Conservation (phyloP, 2,329 filamentous ascomycete species). For the Tolypocladium nubicola region DNA sequence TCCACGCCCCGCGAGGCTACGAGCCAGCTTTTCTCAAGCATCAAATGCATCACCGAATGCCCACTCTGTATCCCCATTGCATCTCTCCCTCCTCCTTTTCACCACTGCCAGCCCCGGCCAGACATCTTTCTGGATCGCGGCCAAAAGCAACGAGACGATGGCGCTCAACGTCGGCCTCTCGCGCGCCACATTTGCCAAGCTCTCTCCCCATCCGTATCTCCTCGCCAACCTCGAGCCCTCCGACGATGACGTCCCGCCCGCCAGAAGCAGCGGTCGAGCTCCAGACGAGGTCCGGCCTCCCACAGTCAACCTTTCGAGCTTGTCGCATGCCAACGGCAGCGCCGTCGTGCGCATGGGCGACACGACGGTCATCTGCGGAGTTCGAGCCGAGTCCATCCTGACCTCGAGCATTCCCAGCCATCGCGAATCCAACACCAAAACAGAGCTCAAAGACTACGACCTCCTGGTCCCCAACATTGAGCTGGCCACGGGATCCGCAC, state of each 20-base stretch:
- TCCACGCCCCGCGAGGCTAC: neutral
- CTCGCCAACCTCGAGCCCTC: conserved; percentile 72
- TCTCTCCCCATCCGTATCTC: conserved; percentile 81
- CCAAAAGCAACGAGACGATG: conserved; percentile 10
- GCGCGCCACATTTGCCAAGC: conserved; percentile 71
- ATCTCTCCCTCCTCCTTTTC: neutral
- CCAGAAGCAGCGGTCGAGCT: conserved; percentile 72
- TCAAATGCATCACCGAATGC: neutral
- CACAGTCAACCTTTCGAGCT: conserved; percentile 70
- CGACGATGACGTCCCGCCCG: conserved; percentile 33
- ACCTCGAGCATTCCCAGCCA: conserved; percentile 64
- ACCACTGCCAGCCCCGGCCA: neutral
- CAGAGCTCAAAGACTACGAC: conserved; percentile 51
- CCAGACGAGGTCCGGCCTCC: conserved; percentile 59
- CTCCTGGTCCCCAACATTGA: conserved; percentile 91
- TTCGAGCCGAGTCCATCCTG: conserved; percentile 75
- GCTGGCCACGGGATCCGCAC: conserved; percentile 80
- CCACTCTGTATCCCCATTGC: neutral
- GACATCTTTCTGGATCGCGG: neutral
- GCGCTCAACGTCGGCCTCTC: conserved; percentile 30
- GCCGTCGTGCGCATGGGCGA: conserved; percentile 81
- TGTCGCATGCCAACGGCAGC: conserved; percentile 84
- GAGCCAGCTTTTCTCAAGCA: neutral
- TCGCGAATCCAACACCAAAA: conserved; percentile 30
- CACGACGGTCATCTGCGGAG: conserved; percentile 89